Evolutionary conservation across 2,329 filamentous ascomycete species (phyloP).

Genomic region (Botrytis cinerea): DNA sequence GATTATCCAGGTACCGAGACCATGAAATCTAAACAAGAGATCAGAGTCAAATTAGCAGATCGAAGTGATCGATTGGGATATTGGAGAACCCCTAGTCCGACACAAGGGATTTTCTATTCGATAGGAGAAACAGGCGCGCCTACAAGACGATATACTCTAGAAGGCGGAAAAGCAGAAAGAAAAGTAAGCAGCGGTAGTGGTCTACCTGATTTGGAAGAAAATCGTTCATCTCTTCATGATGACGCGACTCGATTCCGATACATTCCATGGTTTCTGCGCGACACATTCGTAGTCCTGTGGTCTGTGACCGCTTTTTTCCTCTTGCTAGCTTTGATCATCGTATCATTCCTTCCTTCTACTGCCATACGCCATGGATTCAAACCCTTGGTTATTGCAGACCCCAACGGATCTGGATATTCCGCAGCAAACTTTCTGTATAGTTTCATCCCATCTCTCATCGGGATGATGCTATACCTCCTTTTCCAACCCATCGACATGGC

Average conservation of each 20-base stretch:
- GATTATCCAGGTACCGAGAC: slow-evolving; percentile 73
- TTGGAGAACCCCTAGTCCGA: slow-evolving; percentile 70
- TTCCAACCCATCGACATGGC: slow-evolving; percentile 68
- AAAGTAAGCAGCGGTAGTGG: slow-evolving; percentile 32
- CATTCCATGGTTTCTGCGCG: slow-evolving; percentile 75
- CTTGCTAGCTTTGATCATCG: slow-evolving; percentile 69
- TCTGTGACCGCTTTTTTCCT: slow-evolving; percentile 61
- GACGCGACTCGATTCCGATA: slow-evolving; percentile 60
- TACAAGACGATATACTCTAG: slow-evolving; percentile 52
- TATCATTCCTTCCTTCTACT: slow-evolving; percentile 74
- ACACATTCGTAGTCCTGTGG: slow-evolving; percentile 65
- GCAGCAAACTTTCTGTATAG: slow-evolving; percentile 85
- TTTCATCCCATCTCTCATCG: slow-evolving; percentile 70
- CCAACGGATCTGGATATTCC: slow-evolving; percentile 69
- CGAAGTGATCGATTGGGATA: slow-evolving; percentile 78
- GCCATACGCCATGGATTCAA: slow-evolving; percentile 70
- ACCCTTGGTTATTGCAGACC: slow-evolving; percentile 64
- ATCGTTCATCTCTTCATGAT: slow-evolving; percentile 31
- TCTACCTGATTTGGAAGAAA: slow-evolving; percentile 36
- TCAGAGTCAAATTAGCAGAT: slow-evolving; percentile 55
- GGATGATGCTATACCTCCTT: slow-evolving; percentile 64
- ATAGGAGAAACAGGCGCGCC: slow-evolving; percentile 65
- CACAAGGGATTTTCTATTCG: slow-evolving; percentile 71
- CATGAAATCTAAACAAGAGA: slow-evolving; percentile 52
- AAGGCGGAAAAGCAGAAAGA: slow-evolving; percentile 51